Base-by-base conservation (phyloP, 148 eudicot species). In the Silene uniflora region DNA sequence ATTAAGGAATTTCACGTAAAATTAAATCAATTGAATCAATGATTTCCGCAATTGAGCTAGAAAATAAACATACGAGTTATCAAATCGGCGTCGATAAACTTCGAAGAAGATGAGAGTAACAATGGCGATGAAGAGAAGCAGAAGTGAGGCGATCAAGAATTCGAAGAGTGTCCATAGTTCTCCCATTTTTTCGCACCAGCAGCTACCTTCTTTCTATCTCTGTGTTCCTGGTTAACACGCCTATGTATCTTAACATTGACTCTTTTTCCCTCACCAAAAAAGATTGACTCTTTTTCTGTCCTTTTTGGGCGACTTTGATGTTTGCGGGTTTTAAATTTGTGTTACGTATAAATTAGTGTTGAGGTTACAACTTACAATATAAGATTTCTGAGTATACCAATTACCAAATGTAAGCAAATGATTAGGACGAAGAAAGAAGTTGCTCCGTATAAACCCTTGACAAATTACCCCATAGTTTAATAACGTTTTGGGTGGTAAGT, bases 11-110 rank as follows among this genome's bases (percentile, higher is more conserved):
- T 14, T 27, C 3, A 25, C 35, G 17, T 13, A 65, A 1, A 32
- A 65, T 13, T 18, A 17, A 56, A 21, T 46, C 0, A 71, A 75
- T 13, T 12, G 21, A 64, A 55, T 1, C 8, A 32, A 18, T 10
- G 5, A 5, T 13, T 39, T 39, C 14, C 18, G 32, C 68, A 13
- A 56, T 75, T 47, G 24, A 46, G 14, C 69, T 52, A 2, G 71
- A 21, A 62, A 47, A 23, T 10, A 56, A 9, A 47, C 78, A 27
- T 85, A 92, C 98, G 79, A 67, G 77, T 91, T 88, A 78, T 88
- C 89, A 71, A 84, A 82, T 79, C 87, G 88, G 76, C 98, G 85
- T 22, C 85, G 70, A 75, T 79, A 85, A 75, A 93, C 85, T 76
- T 92, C 93, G 68, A 87, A 74, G 58, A 90, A 84, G 71, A 94